Evolutionary conservation across 2,329 filamentous ascomycete genomes (phyloP), one percentile per base, ranked within the genome.

Genomic region (Arachnomyces sp.): DNA sequence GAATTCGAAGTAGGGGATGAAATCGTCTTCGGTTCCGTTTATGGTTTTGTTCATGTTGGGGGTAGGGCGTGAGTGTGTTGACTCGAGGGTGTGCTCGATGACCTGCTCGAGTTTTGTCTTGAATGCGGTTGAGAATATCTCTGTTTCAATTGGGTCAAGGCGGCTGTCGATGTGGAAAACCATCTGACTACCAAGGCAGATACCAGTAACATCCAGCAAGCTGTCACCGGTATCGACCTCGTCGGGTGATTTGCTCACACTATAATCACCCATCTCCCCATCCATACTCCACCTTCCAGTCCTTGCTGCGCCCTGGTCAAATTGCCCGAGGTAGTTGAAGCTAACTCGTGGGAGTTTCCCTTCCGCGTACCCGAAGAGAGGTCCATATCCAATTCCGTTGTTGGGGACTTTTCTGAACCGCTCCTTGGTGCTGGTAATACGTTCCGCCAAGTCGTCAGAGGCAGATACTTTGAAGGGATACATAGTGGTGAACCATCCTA

Each of bases 401-500:
- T 15, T 18, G 7, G 33, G 33, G 18, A 35, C 14, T 18, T 35
- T 15, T 12, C 33, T 8, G 15, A 35, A 17, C 7, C 33, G 33
- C 11, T 18, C 15, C 7, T 17, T 35, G n/a, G 20, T 25, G 20
- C 9, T 25, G 20, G 20, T 25, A 25, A 25, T 25, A 9, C 5
- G 5, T 25, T 25, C 20, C 9, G 20, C 20, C 20, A 25, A 25
- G 9, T 25, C 20, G 9, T 25, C 20, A 5, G 20, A 5, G 5
- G 31, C 4, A 7, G 31, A 20, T 7, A 37, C 8, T 13, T 37
- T 25, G 25, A 37, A 37, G 8, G 35, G 35, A 37, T 37, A 37
- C 35, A 37, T 37, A 18, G 15, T 37, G 35, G 35, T 37, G 35
- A 37, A 37, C 35, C 35, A 37, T 16, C 35, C 35, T 18, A 37